phyloP scores from a whole-genome alignment of 805 yeast genomes.

The Candida boleticola region DNA sequence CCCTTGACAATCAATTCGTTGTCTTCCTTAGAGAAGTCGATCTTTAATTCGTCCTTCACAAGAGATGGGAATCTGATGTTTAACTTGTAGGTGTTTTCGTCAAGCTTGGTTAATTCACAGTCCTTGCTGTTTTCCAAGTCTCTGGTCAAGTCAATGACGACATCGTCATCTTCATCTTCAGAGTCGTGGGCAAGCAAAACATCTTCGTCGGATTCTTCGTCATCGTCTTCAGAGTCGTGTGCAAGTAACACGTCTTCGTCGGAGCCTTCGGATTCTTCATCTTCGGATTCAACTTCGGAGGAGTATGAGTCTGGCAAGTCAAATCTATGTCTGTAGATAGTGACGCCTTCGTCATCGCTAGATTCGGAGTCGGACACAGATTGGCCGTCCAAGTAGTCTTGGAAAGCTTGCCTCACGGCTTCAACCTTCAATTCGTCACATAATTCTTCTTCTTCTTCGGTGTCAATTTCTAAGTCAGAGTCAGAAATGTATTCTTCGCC shows the following conservation, averaged over 20 bases:
- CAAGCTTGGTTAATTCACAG: slow-evolving; percentile 39
- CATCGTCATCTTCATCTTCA: slow-evolving; percentile 29
- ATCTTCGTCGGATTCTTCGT: slow-evolving; percentile 22
- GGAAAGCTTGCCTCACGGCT: slow-evolving; percentile 34
- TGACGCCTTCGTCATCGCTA: slow-evolving; percentile 39
- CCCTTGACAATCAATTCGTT: slow-evolving; percentile 42
- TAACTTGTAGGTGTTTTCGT: slow-evolving; percentile 38
- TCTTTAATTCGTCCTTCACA: slow-evolving; percentile 37
- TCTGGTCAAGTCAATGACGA: slow-evolving; percentile 38
- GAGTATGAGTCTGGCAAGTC: slow-evolving; percentile 35
- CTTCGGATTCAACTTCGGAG: slow-evolving; percentile 29
- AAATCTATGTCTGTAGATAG: slow-evolving; percentile 41
- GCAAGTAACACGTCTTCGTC: slow-evolving; percentile 23
- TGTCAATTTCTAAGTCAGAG: slow-evolving; percentile 21
- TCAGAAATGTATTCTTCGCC: slow-evolving; percentile 14
- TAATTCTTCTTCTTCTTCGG: slow-evolving; percentile 27
- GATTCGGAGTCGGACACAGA: slow-evolving; percentile 25
- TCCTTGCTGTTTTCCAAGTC: slow-evolving; percentile 44
- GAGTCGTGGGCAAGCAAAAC: slow-evolving; percentile 29
- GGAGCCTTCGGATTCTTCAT: slow-evolving; percentile 29
- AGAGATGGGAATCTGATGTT: slow-evolving; percentile 41
- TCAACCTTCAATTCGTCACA: slow-evolving; percentile 35
- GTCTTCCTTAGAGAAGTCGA: slow-evolving; percentile 37
- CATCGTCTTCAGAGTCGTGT: slow-evolving; percentile 28
- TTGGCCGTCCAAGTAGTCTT: slow-evolving; percentile 31